phyloP scores from a whole-genome alignment of 192 early-diverging fungal genomes.

The Thoreauomyces humboldtii region DNA sequence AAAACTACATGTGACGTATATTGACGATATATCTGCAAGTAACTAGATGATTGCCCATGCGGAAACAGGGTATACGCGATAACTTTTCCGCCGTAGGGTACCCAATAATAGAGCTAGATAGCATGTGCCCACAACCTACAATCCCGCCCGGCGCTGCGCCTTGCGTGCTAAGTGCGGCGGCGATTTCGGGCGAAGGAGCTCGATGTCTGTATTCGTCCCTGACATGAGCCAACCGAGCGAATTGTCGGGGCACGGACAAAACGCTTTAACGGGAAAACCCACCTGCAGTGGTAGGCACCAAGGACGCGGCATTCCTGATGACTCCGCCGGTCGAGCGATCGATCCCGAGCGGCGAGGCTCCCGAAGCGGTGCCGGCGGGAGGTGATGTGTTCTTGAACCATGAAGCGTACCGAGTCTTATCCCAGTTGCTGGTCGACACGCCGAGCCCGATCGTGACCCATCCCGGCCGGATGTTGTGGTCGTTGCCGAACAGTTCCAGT shows the following conservation, averaged over 20 bases:
- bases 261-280: no score
- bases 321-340: no score
- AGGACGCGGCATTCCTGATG: constrained; percentile 2
- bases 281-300: constrained; percentile 32
- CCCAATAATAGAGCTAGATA: no score
- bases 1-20: no score
- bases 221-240: background rate
- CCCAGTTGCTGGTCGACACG: constrained; percentile 46
- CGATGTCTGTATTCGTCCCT: constrained; percentile 42
- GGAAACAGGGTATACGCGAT: no score
- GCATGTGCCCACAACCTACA: no score
- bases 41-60: no score
- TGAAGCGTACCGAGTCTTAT: constrained; percentile 32
- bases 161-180: constrained; percentile 28
- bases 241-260: background rate
- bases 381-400: no score
- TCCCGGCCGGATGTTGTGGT: constrained; percentile 57
- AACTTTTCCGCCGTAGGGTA: no score
- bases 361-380: constrained; percentile 10
- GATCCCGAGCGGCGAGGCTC: no score
- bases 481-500: constrained; percentile 60
- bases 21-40: no score
- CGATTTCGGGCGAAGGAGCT: constrained; percentile 53
- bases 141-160: background rate
- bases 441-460: constrained; percentile 59